phyloP scores from a whole-genome alignment of 495 filamentous ascomycete genomes.

The Neurospora cerealis region DNA sequence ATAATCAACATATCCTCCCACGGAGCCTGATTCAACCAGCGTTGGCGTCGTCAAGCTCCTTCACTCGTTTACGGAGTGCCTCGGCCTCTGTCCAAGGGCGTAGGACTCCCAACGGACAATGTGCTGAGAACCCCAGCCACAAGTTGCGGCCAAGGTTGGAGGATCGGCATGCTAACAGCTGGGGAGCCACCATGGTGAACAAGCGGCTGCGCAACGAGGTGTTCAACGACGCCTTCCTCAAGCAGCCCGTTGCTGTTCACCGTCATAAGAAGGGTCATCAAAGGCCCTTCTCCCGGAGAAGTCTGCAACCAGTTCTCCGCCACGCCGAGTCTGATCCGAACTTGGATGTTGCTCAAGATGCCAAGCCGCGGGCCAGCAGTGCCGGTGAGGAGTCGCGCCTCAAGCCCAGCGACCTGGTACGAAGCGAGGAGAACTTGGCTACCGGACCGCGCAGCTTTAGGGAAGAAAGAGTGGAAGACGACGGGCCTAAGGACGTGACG shows the following conservation, averaged over 20 bases:
- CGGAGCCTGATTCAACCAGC: constrained; percentile 56
- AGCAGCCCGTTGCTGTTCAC: constrained; percentile 57
- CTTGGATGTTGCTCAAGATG: constrained; percentile 11
- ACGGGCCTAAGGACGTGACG: constrained; percentile 33
- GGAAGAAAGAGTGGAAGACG: constrained; percentile 10
- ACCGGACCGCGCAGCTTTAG: background rate
- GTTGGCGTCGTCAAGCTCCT: constrained; percentile 5
- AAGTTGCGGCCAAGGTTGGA: constrained; percentile 29
- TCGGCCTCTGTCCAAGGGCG: constrained; percentile 19
- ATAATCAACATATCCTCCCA: constrained; percentile 93
- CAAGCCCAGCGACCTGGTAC: constrained; percentile 7
- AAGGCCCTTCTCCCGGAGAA: constrained; percentile 40
- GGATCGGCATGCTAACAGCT: constrained; percentile 56
- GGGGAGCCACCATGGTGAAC: constrained; percentile 95
- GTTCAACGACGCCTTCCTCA: constrained; percentile 85
- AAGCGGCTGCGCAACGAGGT: constrained; percentile 81
- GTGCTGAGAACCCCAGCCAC: background rate
- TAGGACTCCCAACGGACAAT: background rate
- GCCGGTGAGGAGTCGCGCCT: constrained; percentile 2
- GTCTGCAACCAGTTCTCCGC: constrained; percentile 27
- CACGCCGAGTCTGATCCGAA: constrained; percentile 24
- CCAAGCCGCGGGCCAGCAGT: background rate
- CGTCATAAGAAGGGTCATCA: constrained; percentile 54
- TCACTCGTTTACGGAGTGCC: constrained; percentile 25
- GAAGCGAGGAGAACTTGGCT: constrained; percentile 25